Percentiles rank a stretch among this genome's conserved stretches.
These are phyloP conservation scores for Eimeria sp. DNA, from an alignment of 169 alveolate genomes.

Conservation along the genomic window DNA sequence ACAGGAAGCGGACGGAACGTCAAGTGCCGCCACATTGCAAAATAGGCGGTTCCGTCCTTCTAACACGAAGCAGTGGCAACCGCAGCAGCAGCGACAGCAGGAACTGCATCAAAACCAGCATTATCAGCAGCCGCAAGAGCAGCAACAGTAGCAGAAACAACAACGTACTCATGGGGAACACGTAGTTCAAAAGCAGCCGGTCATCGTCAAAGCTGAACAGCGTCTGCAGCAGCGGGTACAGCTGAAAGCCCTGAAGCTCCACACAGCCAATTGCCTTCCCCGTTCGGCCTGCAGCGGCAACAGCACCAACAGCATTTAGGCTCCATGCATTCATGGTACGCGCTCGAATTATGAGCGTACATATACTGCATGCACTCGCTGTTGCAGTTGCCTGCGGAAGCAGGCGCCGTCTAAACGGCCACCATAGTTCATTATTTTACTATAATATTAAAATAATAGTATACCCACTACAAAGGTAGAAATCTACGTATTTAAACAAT, in stretches of 20 bases:
- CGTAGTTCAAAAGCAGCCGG: conserved; percentile 27
- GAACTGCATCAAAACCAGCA: not conserved
- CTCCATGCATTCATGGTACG: not conserved
- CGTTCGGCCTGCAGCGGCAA: not conserved
- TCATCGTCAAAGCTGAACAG: not conserved
- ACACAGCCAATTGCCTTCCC: conserved; percentile 43
- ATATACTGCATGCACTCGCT: not conserved
- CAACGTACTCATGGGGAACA: conserved; percentile 45
- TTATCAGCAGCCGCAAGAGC: not conserved
- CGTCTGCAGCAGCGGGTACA: conserved; percentile 32
- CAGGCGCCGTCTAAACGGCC: not conserved
- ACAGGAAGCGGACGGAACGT: too few relatives aligned
- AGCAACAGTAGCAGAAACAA: not conserved
- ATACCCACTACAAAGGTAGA: too few relatives aligned
- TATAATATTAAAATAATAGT: too few relatives aligned
- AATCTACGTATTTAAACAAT: too few relatives aligned
- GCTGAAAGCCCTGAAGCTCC: conserved; percentile 57
- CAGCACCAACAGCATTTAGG: not conserved
- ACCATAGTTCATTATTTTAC: too few relatives aligned
- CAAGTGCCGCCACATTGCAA: not conserved
- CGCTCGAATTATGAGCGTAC: not conserved
- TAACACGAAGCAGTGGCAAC: not conserved
- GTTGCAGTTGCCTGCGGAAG: not conserved
- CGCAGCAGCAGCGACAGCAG: not conserved
- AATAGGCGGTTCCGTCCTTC: not conserved